phyloP scores from a whole-genome alignment of 139 green algal species.

The Volvox africanus region DNA sequence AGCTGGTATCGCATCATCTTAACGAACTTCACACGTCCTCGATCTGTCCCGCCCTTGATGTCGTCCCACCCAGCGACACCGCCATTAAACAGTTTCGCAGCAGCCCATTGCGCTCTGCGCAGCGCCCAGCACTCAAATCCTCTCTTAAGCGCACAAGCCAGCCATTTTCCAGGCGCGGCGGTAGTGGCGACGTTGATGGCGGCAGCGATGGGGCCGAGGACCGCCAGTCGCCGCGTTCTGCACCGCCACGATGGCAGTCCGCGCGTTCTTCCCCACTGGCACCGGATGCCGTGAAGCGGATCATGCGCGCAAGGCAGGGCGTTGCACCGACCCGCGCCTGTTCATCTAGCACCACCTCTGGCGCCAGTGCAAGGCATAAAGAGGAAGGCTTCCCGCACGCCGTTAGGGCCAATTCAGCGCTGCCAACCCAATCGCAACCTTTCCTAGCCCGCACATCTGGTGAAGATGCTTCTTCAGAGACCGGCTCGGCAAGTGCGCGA shows the following conservation, averaged over 20 bases:
- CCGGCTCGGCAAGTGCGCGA: not conserved
- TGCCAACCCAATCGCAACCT: not conserved
- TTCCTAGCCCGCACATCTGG: not conserved
- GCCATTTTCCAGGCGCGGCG: not conserved
- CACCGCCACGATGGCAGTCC: constrained; percentile 22
- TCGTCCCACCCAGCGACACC: not conserved
- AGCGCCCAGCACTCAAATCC: not conserved
- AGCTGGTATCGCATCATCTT: no score
- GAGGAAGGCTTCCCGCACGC: not conserved
- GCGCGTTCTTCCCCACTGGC: constrained; percentile 3
- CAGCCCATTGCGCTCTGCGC: not conserved
- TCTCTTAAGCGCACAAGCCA: not conserved
- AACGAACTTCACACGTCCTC: no score
- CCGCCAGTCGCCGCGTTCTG: not conserved
- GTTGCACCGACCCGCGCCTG: not conserved
- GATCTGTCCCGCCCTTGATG: no score
- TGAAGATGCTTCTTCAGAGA: not conserved
- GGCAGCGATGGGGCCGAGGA: constrained; percentile 14
- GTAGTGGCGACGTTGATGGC: not conserved
- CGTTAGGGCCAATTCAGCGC: not conserved
- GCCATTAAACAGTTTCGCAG: not conserved
- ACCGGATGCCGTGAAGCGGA: not conserved
- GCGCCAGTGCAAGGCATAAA: not conserved
- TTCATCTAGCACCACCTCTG: not conserved
- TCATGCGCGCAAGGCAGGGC: not conserved